Evolutionary conservation across 495 filamentous ascomycete species (phyloP), one percentile per base, ranked within the genome.

Genomic region (Aeminium ludgeri): DNA sequence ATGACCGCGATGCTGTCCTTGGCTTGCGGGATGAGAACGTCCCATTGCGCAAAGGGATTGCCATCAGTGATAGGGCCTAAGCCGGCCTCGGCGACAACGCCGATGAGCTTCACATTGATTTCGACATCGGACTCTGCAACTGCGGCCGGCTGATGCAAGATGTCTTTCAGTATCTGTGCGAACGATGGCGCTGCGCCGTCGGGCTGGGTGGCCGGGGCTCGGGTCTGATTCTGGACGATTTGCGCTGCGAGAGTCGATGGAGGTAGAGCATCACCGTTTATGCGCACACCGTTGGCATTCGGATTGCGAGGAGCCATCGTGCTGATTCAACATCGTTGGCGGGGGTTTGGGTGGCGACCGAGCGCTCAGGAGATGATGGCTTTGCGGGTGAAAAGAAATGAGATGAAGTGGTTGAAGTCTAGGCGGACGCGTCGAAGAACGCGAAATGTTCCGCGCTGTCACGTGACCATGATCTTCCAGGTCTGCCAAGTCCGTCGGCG

Each of bases 91-190:
- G 82, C 68, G 48, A 91, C 78, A 45, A 93, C 78, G 48, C 76
- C 78, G 27, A 96, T 76, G 18, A 96, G 67, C 59, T 82, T 78
- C 55, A 81, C 75, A 47, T 87, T 83, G 55, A 85, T 72, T 6
- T 74, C 68, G 36, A 82, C 58, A 45, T 76, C 74, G 12, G 55
- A 50, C 38, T 82, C 74, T 43, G 78, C 72, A 16, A 36, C 37
- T 49, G 47, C 53, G 53, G 60, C 51, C 43, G 64, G 45, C 30
- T 59, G 52, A 30, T 61, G 62, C 12, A 79, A 59, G 29, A 81
- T 65, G 52, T 84, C 80, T 31, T 68, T 61, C 23, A 83, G 66
- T 16, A 86, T 65, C 45, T 74, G 66, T 6, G 69, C 62, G 40
- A 86, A 78, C 0, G 66, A 66, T 46, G 74, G 64, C 44, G 63